Percentiles rank a stretch among this genome's conserved stretches.
phyloP scores from a whole-genome alignment of 768 basidiomycete species.

The Leucocoprinus birnbaumii region DNA sequence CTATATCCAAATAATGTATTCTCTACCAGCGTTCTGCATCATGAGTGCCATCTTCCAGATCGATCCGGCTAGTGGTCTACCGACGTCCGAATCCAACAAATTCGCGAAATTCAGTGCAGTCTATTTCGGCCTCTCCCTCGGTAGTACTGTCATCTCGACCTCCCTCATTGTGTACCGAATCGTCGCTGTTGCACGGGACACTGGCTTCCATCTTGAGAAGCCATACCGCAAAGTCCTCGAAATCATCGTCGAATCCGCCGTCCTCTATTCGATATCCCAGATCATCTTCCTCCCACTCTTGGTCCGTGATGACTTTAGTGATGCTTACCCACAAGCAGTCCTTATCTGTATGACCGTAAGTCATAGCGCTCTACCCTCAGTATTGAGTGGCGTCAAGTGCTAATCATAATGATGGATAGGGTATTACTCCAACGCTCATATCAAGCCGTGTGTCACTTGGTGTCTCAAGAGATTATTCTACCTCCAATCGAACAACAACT shows the following conservation, averaged over 20 bases:
- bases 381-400: background rate
- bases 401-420: background rate
- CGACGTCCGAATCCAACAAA: constrained; percentile 1
- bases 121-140: constrained; percentile 7
- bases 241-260: constrained; percentile 7
- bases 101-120: background rate
- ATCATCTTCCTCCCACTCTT: constrained; percentile 5
- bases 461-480: constrained; percentile 3
- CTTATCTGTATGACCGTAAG: constrained; percentile 3
- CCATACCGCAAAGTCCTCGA: constrained; percentile 6
- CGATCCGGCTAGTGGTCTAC: background rate
- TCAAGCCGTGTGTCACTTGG: background rate
- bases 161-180: constrained; percentile 5
- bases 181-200: background rate
- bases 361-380: background rate
- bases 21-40: background rate
- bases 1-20: background rate
- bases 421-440: constrained; percentile 9
- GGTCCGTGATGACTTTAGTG: background rate
- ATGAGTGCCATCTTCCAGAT: constrained; percentile 1
- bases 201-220: background rate
- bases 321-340: constrained; percentile 3
- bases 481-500: background rate
- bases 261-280: background rate
- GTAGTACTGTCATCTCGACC: constrained; percentile 5